Base-by-base conservation (phyloP, 768 basidiomycete genomes). In the Mycena alexandri region DNA sequence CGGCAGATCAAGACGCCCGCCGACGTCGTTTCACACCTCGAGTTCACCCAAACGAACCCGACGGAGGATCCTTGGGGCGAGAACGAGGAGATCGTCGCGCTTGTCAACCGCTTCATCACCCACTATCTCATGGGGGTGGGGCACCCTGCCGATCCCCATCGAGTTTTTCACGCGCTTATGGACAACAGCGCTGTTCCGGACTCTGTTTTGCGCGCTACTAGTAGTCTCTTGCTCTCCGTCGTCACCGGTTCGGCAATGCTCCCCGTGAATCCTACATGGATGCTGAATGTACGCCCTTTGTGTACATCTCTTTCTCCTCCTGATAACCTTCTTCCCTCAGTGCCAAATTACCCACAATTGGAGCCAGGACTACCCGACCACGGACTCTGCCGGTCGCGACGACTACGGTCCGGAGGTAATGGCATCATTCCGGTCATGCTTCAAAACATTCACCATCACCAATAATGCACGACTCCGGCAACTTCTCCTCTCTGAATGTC, bases 81-180 rank as follows among this genome's bases (percentile, higher is more conserved):
- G 11, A 63, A 63, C 19, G 22, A 2, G n/a, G 54, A 56, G 36
- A 41, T 24, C 12, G 36, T 63, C 3, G 36, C 0, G 5, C 34
- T 61, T 8, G 24, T 61, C 36, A 38, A 3, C 34, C 47, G 47
- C n/a, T 51, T 51, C 16, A 8, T 61, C 5, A 43, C 36, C 6
- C 59, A 61, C 33, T 61, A 61, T 51, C 59, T 61, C 11, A 38
- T 29, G 34, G 34, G 50, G 36, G 34, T 33, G 16, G 59, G 59
- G n/a, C 59, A 61, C 24, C 59, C 48, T 1, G 11, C 38, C 19
- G 46, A 51, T 25, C 34, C 21, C 1, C 47, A 61, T 17, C 41
- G 34, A 12, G 50, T 60, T 14, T 2, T 60, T 22, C 21, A 47
- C 19, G 58, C 22, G 34, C 58, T 61, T 1, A 42, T 38, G 3